Evolutionary conservation across 345 rosid species (phyloP).

Genomic region (Capsella bursapastoris): DNA sequence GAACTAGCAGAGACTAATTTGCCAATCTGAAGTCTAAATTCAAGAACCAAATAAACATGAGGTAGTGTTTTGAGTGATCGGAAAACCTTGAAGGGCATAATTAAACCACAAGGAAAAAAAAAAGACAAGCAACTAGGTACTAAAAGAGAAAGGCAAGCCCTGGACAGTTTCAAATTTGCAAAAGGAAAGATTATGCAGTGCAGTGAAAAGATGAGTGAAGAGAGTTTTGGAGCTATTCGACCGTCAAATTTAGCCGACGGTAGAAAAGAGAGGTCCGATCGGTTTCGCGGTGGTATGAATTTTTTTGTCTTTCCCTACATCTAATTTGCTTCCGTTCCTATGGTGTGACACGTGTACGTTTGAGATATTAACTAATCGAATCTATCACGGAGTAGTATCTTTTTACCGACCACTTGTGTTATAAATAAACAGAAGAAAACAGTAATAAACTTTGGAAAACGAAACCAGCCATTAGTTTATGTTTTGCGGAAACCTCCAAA

Average conservation of each 20-base stretch:
- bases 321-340: not conserved
- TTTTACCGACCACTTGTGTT: not conserved
- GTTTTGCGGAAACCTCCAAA: not conserved
- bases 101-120: not conserved
- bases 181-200: conserved; percentile 50
- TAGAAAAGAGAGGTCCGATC: conserved; percentile 29
- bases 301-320: not conserved
- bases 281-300: conserved; percentile 38
- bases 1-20: not conserved
- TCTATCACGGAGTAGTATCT: not conserved
- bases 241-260: conserved; percentile 48
- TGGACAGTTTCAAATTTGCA: conserved; percentile 55
- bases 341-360: not conserved
- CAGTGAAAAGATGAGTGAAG: too few relatives aligned
- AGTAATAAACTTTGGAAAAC: not conserved
- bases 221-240: conserved; percentile 8
- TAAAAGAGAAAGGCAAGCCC: not conserved
- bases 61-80: not conserved
- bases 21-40: not conserved
- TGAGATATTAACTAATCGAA: not conserved
- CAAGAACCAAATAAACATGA: not conserved
- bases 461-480: not conserved
- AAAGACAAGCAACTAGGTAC: not conserved
- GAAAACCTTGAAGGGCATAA: not conserved
- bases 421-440: not conserved